Evolutionary conservation across 2,329 filamentous ascomycete species (phyloP), one percentile per base, ranked within the genome.

Genomic region (Sclerotinia sclerotiorum): DNA sequence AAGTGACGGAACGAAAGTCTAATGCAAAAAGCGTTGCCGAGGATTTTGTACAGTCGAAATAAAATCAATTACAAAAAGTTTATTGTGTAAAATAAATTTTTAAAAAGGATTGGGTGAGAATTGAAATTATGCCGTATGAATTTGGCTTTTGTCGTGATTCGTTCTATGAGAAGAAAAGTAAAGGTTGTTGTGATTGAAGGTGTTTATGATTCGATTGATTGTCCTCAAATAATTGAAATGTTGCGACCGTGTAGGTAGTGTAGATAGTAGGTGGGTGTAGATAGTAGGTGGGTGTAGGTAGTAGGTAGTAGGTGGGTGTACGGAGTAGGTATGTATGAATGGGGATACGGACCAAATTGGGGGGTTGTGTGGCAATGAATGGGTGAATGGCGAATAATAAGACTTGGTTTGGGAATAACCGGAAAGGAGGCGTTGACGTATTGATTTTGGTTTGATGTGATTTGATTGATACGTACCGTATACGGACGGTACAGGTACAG

Each of bases 11-110:
- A 56, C 5, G 21, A 65, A 65, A 54, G 51, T 32, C 39, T 44
- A 56, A 56, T 19, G 15, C n/a, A 48, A 48, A 54, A 46, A 65
- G 15, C 17, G 35, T 24, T 24, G 62, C 49, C 62, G 49, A 65
- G 21, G 35, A 51, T 29, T 55, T 55, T 67, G 55, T 67, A 67
- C 65, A 67, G 55, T 24, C n/a, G 35, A 27, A 60, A 11, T 7
- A 39, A 44, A 61, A 61, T 17, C 42, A 49, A 67, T 67, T 67
- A 67, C 32, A 67, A 67, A n/a, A 24, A 62, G 39, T 51, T 52
- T 62, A 62, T 67, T 35, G 56, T 44, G 44, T 29, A 67, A 52
- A 17, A 48, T 27, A 27, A 61, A 42, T 51, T 3, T 29, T n/a
- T 17, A 21, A 42, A 39, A 64, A 54, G 58, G 46, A 51, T 62